These are phyloP conservation scores for Chrysoporthe austroafricana DNA, from an alignment of 2,329 filamentous ascomycete species.

Conservation along the genomic window DNA sequence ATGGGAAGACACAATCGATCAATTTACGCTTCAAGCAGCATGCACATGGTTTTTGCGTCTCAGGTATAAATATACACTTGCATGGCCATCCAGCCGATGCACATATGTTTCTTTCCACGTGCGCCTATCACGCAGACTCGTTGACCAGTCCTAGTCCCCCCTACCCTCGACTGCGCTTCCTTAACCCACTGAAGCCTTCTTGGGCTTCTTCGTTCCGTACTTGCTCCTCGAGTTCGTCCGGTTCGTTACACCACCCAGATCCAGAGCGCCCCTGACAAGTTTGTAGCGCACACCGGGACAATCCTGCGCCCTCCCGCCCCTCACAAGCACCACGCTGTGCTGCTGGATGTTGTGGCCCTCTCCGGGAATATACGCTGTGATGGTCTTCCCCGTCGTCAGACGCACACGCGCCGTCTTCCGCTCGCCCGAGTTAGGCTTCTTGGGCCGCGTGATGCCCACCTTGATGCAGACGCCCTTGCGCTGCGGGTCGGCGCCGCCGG, in stretches of 20 bases:
- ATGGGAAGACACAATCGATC: neutral
- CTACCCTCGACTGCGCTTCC: constrained; percentile 16
- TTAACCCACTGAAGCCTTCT: constrained; percentile 67
- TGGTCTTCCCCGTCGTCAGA: constrained; percentile 81
- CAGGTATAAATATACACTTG: neutral
- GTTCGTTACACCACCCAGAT: constrained; percentile 92
- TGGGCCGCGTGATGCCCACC: constrained; percentile 90
- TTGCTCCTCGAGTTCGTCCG: constrained; percentile 87
- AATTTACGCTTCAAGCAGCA: neutral
- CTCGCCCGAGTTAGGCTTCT: constrained; percentile 99
- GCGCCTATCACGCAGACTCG: neutral
- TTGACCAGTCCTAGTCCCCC: neutral
- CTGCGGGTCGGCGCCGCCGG: constrained; percentile 69
- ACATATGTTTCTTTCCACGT: neutral
- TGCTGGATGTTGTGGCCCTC: constrained; percentile 99
- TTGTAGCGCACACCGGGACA: constrained; percentile 98
- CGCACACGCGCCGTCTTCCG: constrained; percentile 92
- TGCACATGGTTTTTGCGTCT: neutral
- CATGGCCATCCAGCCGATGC: neutral
- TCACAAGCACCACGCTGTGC: constrained; percentile 95
- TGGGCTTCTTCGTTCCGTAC: constrained; percentile 98
- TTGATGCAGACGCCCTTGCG: constrained; percentile 97
- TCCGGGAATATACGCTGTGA: constrained; percentile 94
- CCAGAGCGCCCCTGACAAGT: constrained; percentile 85
- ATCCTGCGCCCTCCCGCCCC: constrained; percentile 91